These are phyloP conservation scores for Lactarius deliciosus DNA, from an alignment of 768 basidiomycete genomes.

Conservation along the genomic window DNA sequence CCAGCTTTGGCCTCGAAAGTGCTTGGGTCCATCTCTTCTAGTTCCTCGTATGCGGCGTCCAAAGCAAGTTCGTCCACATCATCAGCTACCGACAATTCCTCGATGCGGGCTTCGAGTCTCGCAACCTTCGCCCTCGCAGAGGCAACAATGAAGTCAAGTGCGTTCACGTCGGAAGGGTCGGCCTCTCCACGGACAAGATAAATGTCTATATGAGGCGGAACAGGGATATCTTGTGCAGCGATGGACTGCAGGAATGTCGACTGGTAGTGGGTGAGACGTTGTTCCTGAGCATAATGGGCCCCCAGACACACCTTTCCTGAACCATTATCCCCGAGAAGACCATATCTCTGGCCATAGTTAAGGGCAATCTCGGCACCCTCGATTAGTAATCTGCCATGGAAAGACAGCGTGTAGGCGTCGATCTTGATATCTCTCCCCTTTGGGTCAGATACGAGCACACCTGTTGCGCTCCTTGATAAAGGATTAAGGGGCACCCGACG, in stretches of 20 bases:
- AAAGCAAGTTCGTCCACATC: conserved; percentile 85
- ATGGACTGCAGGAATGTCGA: conserved; percentile 96
- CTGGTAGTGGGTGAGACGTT: conserved; percentile 40
- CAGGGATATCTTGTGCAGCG: conserved; percentile 91
- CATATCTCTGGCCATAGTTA: conserved; percentile 92
- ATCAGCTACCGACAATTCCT: conserved; percentile 89
- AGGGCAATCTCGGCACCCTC: conserved; percentile 71
- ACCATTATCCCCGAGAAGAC: conserved; percentile 94
- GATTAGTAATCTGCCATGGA: conserved; percentile 88
- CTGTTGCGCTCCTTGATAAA: conserved; percentile 74
- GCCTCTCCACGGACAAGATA: conserved; percentile 96
- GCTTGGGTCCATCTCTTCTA: conserved; percentile 93
- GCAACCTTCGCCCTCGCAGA: conserved; percentile 94
- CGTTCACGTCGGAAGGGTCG: conserved; percentile 92
- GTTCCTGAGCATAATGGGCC: conserved; percentile 15
- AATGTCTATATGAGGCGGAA: conserved; percentile 94
- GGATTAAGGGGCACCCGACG: conserved; percentile 20
- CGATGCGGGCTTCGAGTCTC: conserved; percentile 88
- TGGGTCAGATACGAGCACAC: conserved; percentile 88
- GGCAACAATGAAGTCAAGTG: conserved; percentile 94
- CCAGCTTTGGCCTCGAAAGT: conserved; percentile 97
- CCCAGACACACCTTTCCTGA: conserved; percentile 85
- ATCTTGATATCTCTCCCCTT: conserved; percentile 98
- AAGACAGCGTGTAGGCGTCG: conserved; percentile 91
- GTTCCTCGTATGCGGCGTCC: conserved; percentile 88